Conservation (phyloP, 441 rosid species). For the Arabidopsis hybrid region DNA sequence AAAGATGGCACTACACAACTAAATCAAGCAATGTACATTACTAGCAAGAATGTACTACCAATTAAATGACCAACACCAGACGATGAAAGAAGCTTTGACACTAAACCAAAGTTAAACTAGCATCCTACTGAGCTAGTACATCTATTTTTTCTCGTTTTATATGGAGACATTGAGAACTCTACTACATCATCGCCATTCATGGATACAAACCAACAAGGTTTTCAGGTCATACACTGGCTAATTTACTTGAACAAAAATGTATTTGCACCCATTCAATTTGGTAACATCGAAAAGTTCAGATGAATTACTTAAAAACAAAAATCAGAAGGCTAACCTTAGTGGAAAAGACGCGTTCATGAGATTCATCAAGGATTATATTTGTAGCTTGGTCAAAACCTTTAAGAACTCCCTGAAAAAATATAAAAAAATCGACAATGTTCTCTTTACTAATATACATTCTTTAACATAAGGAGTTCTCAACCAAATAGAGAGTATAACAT, state of each 20-base stretch:
- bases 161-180: neutral
- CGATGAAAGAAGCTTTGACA: neutral
- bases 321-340: conserved; percentile 64
- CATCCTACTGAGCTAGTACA: conserved; percentile 25
- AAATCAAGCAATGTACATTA: neutral
- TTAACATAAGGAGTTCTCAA: neutral
- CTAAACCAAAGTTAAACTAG: neutral
- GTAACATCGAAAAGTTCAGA: neutral
- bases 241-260: neutral
- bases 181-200: conserved; percentile 11
- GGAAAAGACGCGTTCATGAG: conserved; percentile 96
- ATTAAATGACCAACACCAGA: neutral
- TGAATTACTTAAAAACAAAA: neutral
- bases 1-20: conserved; percentile 5
- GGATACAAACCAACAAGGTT: neutral
- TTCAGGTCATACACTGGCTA: neutral
- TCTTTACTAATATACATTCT: neutral
- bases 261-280: conserved; percentile 2
- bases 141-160: neutral
- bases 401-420: conserved; percentile 66
- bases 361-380: conserved; percentile 93
- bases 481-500: conserved; percentile 1
- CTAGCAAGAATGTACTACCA: conserved; percentile 5
- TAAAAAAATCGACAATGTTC: neutral
- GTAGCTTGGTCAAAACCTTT: conserved; percentile 98